These are phyloP conservation scores for Penium margaritaceum DNA, from an alignment of 139 green algal species.

Conservation along the genomic window DNA sequence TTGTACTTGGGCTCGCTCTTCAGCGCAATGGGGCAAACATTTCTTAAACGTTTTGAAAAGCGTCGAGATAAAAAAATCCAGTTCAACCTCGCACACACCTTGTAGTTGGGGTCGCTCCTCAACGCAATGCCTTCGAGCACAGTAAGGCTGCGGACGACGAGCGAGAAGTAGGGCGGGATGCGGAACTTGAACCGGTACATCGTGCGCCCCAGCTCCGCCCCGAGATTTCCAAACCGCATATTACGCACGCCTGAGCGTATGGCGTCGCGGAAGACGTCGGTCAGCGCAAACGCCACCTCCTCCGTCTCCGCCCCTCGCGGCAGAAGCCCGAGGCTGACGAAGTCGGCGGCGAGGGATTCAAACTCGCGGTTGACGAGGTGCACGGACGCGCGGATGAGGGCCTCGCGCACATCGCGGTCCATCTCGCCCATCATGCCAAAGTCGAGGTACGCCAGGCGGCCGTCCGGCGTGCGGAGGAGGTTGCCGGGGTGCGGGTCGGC, in stretches of 20 bases:
- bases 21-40: too few relatives aligned
- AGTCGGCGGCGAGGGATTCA: constrained; percentile 23
- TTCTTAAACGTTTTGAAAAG: too few relatives aligned
- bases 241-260: constrained; percentile 31
- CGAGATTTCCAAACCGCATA: constrained; percentile 44
- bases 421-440: constrained; percentile 46
- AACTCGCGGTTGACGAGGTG: constrained; percentile 44
- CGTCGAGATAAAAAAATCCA: too few relatives aligned
- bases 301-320: constrained; percentile 8
- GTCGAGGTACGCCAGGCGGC: constrained; percentile 39
- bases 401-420: constrained; percentile 17
- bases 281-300: constrained; percentile 21
- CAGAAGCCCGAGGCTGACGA: too few relatives aligned
- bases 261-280: constrained; percentile 29
- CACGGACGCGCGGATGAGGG: constrained; percentile 36
- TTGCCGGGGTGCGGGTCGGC: constrained; percentile 48
- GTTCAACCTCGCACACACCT: too few relatives aligned
- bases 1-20: constrained; percentile 39
- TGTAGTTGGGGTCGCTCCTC: too few relatives aligned
- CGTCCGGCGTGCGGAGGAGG: constrained; percentile 42
- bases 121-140: constrained; percentile 70
- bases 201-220: constrained; percentile 28
- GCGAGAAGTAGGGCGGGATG: constrained; percentile 40
- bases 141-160: constrained; percentile 53
- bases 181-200: constrained; percentile 47